Conservation (phyloP, 306 rosid genomes). For the Argentina anserina region DNA sequence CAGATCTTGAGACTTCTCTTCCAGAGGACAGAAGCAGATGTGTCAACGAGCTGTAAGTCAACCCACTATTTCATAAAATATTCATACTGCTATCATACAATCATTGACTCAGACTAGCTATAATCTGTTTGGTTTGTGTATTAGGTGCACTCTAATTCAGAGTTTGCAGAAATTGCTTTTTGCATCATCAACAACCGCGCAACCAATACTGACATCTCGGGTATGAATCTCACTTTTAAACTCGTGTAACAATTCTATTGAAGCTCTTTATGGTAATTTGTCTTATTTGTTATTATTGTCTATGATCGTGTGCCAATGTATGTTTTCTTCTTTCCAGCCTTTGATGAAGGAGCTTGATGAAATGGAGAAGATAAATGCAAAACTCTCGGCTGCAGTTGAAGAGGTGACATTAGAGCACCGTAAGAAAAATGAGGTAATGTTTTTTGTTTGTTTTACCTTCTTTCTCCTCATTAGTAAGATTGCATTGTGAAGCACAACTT, state of each 20-base stretch:
- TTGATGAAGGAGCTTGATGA: slow-evolving; percentile 99
- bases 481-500: neutral
- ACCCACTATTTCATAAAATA: neutral
- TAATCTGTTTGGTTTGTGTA: slow-evolving; percentile 6
- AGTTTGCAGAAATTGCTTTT: slow-evolving; percentile 87
- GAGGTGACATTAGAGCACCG: slow-evolving; percentile 95
- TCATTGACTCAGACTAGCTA: neutral
- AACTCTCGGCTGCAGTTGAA: slow-evolving; percentile 88
- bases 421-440: slow-evolving; percentile 79
- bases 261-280: slow-evolving; percentile 9
- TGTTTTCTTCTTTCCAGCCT: slow-evolving; percentile 41
- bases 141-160: slow-evolving; percentile 89
- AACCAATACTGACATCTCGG: slow-evolving; percentile 93
- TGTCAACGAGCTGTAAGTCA: slow-evolving; percentile 87
- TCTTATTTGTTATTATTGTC: neutral
- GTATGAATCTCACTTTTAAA: slow-evolving; percentile 35
- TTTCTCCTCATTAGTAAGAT: neutral
- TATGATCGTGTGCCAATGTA: slow-evolving; percentile 21
- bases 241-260: slow-evolving; percentile 5
- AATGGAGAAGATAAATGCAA: slow-evolving; percentile 89
- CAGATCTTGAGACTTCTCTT: slow-evolving; percentile 88
- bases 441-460: neutral
- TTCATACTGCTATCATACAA: neutral
- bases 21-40: slow-evolving; percentile 96
- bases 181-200: slow-evolving; percentile 98